phyloP scores from a whole-genome alignment of 2,329 filamentous ascomycete species.

The Hypomyces rosellus region DNA sequence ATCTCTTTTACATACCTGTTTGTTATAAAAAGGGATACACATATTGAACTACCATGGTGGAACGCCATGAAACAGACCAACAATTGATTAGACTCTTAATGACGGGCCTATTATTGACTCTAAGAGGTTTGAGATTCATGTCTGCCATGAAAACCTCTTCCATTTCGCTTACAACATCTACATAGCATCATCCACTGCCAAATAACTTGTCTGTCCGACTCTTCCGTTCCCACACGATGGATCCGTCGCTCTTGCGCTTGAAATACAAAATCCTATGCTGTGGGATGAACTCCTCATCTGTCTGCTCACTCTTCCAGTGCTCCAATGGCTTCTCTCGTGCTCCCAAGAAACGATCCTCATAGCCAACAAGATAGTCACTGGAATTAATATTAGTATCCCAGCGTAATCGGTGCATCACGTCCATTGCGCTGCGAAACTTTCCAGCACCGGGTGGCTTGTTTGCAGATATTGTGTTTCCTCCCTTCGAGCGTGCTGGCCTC shows the following conservation, averaged over 20 bases:
- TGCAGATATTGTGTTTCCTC: background rate
- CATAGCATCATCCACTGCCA: constrained; percentile 37
- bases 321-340: constrained; percentile 47
- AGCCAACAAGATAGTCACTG: constrained; percentile 51
- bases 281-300: constrained; percentile 61
- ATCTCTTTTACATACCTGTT: too few species aligned
- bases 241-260: constrained; percentile 44
- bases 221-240: constrained; percentile 51
- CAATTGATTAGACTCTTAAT: too few species aligned
- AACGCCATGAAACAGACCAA: too few species aligned
- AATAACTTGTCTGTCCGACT: constrained; percentile 49
- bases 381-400: constrained; percentile 52
- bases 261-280: constrained; percentile 60
- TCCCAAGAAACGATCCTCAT: constrained; percentile 54
- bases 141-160: too few species aligned
- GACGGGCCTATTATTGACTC: too few species aligned
- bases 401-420: constrained; percentile 53
- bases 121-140: background rate
- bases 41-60: too few species aligned
- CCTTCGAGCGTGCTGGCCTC: background rate
- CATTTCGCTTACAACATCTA: background rate
- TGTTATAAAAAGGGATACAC: too few species aligned
- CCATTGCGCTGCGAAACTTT: constrained; percentile 50
- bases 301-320: constrained; percentile 55
- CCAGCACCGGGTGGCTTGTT: constrained; percentile 26